phyloP scores from a whole-genome alignment of 129 eudicot species.

The Solidago caesia region DNA sequence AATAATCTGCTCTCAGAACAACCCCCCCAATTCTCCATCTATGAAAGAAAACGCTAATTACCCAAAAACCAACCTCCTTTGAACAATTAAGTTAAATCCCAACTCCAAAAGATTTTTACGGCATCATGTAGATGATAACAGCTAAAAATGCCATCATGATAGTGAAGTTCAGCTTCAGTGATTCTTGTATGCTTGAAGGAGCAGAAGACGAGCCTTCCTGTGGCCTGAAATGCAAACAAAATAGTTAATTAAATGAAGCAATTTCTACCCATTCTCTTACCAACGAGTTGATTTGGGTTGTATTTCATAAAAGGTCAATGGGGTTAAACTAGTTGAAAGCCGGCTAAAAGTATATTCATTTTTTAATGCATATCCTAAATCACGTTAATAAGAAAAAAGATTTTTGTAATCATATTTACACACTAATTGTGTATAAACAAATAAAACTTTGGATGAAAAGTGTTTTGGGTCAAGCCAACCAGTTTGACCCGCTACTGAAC shows the following conservation, averaged over 20 bases:
- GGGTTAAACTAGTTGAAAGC: not conserved
- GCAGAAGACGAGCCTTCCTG: slow-evolving; percentile 38
- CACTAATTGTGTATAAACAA: too few relatives aligned
- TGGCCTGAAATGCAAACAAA: slow-evolving; percentile 37
- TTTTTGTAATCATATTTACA: not conserved
- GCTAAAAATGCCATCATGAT: slow-evolving; percentile 32
- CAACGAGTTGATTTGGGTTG: not conserved
- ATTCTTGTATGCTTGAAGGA: slow-evolving; percentile 26
- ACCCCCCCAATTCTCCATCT: slow-evolving; percentile 8
- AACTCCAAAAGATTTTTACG: slow-evolving; percentile 23
- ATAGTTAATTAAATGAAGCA: not conserved
- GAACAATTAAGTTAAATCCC: slow-evolving; percentile 24
- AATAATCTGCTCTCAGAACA: slow-evolving; percentile 5
- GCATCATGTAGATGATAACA: slow-evolving; percentile 31
- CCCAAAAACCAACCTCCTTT: slow-evolving; percentile 29
- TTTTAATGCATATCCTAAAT: not conserved
- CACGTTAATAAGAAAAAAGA: not conserved
- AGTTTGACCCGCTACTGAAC: not conserved
- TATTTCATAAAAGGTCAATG: not conserved
- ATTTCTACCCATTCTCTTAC: not conserved
- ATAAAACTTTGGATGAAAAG: too few relatives aligned
- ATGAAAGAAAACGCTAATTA: slow-evolving; percentile 21
- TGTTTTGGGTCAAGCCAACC: not conserved
- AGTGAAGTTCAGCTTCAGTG: slow-evolving; percentile 26
- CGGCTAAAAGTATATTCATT: not conserved